Conservation (phyloP, 768 basidiomycete genomes). For the Crepidotus variabilis region DNA sequence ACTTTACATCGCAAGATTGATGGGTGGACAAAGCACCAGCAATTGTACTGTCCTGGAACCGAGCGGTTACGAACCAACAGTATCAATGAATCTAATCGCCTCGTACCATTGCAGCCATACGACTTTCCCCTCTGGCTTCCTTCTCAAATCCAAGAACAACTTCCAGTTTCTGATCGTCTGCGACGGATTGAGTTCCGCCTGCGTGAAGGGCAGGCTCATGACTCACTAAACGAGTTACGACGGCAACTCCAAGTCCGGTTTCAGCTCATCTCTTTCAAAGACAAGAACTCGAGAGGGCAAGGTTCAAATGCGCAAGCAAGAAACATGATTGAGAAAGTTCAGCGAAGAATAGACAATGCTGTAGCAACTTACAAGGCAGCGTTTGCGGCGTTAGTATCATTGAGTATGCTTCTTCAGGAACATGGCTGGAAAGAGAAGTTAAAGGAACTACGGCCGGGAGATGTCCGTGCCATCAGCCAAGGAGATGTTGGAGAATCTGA, state of each 20-base stretch:
- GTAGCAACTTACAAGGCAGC: too few relatives aligned
- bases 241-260: slow-evolving; percentile 19
- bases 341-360: too few relatives aligned
- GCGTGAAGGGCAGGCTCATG: slow-evolving; percentile 20
- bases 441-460: too few relatives aligned
- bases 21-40: slow-evolving; percentile 10
- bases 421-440: too few relatives aligned
- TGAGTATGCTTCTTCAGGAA: too few relatives aligned
- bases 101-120: neutral
- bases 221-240: slow-evolving; percentile 17
- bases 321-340: too few relatives aligned
- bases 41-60: slow-evolving; percentile 10
- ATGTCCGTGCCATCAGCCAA: too few relatives aligned
- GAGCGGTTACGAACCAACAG: neutral
- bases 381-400: too few relatives aligned
- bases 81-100: too few relatives aligned
- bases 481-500: too few relatives aligned
- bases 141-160: slow-evolving; percentile 11
- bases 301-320: too few relatives aligned
- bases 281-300: neutral
- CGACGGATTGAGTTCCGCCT: slow-evolving; percentile 17
- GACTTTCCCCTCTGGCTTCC: slow-evolving; percentile 18
- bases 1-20: slow-evolving; percentile 15
- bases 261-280: slow-evolving; percentile 18
- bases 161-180: neutral